Base-by-base conservation (phyloP, 192 early-diverging fungal species). In the Coemansia biformis region DNA sequence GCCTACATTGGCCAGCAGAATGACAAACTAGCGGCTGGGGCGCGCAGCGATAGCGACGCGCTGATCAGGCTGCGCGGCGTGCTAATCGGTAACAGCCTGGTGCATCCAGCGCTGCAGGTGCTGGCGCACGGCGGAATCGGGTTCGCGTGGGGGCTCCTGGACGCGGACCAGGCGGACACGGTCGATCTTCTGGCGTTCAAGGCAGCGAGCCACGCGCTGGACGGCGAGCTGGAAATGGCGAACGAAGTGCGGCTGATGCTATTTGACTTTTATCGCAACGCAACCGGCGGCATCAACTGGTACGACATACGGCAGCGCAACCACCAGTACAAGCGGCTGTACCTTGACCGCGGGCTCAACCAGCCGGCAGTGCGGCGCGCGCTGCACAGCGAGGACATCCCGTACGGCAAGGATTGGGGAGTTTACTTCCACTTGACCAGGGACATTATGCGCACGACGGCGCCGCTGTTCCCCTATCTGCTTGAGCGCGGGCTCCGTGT, bases 281-380 rank as follows among this genome's bases (percentile, higher is more conserved):
- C 70, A 32, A 84, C 86, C 0, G 88, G 87, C 17, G 71, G 70
- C 8, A 53, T 90, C 26, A 92, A 92, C 59, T 78, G 57, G 66
- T 92, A 92, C 51, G 89, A 92, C 50, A 62, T 90, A 15, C 79
- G 89, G 0, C 75, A 78, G 44, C 81, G 81, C 32, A 56, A 71
- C 46, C 60, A 78, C 48, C 70, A 69, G 22, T 85, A 87, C 57
- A 77, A 81, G 44, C 82, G 83, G 62, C 57, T 58, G 24, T 60
- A 71, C 17, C 77, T 92, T 63, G 77, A 83, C 19, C 46, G 34
- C 7, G 79, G 85, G 16, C 60, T 92, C 36, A 82, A 83, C 46
- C 58, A 72, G 21, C 46, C 54, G 3, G 43, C 48, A 1, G 68
- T 83, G 35, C 80, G 82, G 36, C 57, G 62, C 28, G 66, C 85